phyloP scores from a whole-genome alignment of 441 rosid genomes.

The Biscutella auriculata region DNA sequence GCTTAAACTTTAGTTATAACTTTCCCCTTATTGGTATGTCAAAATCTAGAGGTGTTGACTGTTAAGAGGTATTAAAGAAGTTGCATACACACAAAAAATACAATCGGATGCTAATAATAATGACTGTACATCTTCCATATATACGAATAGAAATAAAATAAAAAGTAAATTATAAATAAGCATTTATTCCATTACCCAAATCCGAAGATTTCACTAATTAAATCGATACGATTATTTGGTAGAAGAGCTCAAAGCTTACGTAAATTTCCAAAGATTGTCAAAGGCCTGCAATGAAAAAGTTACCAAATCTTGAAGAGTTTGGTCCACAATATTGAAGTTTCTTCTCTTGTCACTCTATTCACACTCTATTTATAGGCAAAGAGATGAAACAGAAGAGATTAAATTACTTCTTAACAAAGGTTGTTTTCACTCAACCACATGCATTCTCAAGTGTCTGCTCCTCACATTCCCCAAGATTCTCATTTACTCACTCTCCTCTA shows the following conservation, averaged over 20 bases:
- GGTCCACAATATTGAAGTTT: conserved; percentile 59
- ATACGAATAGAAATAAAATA: background rate
- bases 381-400: conserved; percentile 45
- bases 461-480: conserved; percentile 19
- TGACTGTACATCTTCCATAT: background rate
- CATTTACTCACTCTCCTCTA: conserved; percentile 15
- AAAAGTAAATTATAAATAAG: conserved; percentile 9
- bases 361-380: conserved; percentile 36
- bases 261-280: conserved; percentile 34
- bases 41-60: conserved; percentile 20
- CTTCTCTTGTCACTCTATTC: conserved; percentile 34
- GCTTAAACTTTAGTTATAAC: background rate
- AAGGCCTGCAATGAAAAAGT: conserved; percentile 41
- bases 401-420: conserved; percentile 40
- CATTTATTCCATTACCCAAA: conserved; percentile 16
- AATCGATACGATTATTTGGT: background rate
- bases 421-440: conserved; percentile 63
- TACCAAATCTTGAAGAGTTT: conserved; percentile 28
- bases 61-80: conserved; percentile 17
- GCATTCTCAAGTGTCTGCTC: conserved; percentile 56
- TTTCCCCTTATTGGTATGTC: conserved; percentile 3
- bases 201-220: background rate
- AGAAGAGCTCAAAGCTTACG: conserved; percentile 19
- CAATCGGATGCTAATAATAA: background rate
- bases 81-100: background rate